phyloP scores from a whole-genome alignment of 371 early-diverging fungal species.

The Smittium mucronatum region DNA sequence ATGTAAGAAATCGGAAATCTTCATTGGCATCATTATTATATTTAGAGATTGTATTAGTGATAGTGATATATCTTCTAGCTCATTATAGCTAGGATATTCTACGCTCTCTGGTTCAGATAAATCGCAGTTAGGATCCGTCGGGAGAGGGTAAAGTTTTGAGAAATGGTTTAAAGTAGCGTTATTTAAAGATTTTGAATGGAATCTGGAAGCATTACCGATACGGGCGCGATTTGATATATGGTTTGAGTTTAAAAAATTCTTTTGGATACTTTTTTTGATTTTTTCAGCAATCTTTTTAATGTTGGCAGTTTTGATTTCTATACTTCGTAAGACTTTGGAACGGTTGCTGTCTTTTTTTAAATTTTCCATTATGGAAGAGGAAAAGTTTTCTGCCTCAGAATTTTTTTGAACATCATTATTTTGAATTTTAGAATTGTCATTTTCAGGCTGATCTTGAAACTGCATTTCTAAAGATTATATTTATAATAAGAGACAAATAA shows the following conservation, averaged over 20 bases:
- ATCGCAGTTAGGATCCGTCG: not conserved
- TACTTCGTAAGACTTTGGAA: not conserved
- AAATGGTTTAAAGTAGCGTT: not conserved
- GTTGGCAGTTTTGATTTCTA: not conserved
- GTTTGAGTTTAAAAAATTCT: not conserved
- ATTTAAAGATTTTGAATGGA: not conserved
- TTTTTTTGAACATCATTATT: too few relatives aligned
- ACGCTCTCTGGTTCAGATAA: not conserved
- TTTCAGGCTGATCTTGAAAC: too few relatives aligned
- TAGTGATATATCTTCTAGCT: not conserved
- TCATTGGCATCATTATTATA: not conserved
- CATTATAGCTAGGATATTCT: not conserved
- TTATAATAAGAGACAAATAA: too few relatives aligned
- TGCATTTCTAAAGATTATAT: too few relatives aligned
- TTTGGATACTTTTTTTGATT: not conserved
- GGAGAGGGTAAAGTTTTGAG: not conserved
- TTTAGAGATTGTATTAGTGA: not conserved
- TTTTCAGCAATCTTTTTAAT: not conserved
- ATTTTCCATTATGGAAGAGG: not conserved
- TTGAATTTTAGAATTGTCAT: too few relatives aligned
- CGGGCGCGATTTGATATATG: too few relatives aligned
- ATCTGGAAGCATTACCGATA: not conserved
- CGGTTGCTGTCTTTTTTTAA: not conserved
- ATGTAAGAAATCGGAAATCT: not conserved
- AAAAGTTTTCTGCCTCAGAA: not conserved